Percentiles rank a stretch among this genome's conserved stretches.
phyloP scores from a whole-genome alignment of 768 basidiomycete genomes.

The Epithele typhae region DNA sequence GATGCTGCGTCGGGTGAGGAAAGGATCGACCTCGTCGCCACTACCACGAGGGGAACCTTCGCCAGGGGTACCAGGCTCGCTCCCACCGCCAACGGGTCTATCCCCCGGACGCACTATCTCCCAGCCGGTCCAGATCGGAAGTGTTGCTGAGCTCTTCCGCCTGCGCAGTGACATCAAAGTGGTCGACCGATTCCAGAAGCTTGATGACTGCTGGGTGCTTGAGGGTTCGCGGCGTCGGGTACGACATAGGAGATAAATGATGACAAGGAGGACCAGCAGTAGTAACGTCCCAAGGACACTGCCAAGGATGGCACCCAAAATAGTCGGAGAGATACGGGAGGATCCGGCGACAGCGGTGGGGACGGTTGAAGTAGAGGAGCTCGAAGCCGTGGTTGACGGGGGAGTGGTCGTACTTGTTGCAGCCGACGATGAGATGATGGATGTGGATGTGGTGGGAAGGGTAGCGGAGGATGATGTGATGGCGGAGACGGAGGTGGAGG shows the following conservation, averaged over 20 bases:
- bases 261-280: slow-evolving; percentile 49
- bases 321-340: slow-evolving; percentile 19
- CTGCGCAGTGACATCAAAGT: slow-evolving; percentile 15
- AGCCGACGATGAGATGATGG: neutral
- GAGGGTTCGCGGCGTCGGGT: slow-evolving; percentile 15
- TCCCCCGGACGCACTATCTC: slow-evolving; percentile 26
- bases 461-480: slow-evolving; percentile 28
- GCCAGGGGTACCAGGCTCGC: slow-evolving; percentile 30
- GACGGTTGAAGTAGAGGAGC: neutral
- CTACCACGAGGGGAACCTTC: slow-evolving; percentile 67
- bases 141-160: slow-evolving; percentile 6
- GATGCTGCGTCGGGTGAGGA: slow-evolving; percentile 30
- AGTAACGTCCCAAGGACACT: slow-evolving; percentile 56
- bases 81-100: neutral
- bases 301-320: slow-evolving; percentile 56
- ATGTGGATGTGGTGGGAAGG: slow-evolving; percentile 1
- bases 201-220: slow-evolving; percentile 20
- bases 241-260: slow-evolving; percentile 36
- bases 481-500: slow-evolving; percentile 18
- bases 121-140: slow-evolving; percentile 30
- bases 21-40: slow-evolving; percentile 66
- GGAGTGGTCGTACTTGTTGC: neutral
- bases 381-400: slow-evolving; percentile 3
- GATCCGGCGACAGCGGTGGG: slow-evolving; percentile 12
- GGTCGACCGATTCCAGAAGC: slow-evolving; percentile 39